These are phyloP conservation scores for Fistulinella cinereoalba DNA, from an alignment of 1,284 basidiomycete genomes.

Conservation along the genomic window DNA sequence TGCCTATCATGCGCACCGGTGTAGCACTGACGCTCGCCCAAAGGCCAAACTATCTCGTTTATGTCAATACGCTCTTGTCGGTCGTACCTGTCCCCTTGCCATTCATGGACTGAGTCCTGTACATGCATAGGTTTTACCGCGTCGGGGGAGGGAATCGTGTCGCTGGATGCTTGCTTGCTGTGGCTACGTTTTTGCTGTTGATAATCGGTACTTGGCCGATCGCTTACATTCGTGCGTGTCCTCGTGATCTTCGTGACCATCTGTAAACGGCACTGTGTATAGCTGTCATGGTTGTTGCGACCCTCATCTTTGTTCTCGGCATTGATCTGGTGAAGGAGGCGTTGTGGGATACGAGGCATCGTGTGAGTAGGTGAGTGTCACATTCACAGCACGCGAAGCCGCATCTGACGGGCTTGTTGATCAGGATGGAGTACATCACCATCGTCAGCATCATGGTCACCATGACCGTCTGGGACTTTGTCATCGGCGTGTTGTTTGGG, in stretches of 20 bases:
- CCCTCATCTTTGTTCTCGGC: conserved; percentile 93
- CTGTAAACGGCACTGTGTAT: conserved; percentile 38
- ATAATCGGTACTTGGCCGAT: conserved; percentile 84
- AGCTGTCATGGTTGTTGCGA: conserved; percentile 89
- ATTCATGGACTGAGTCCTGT: not conserved
- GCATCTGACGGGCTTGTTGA: no score
- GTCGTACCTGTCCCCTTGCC: conserved; percentile 23
- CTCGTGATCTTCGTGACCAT: not conserved
- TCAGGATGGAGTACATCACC: conserved; percentile 71
- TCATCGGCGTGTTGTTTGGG: conserved; percentile 90
- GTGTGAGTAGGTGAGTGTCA: conserved; percentile 71
- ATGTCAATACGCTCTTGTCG: conserved; percentile 88
- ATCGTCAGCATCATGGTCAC: conserved; percentile 81
- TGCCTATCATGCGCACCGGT: not conserved
- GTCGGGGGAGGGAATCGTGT: conserved; percentile 87
- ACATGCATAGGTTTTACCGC: conserved; percentile 73
- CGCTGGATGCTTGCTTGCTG: conserved; percentile 83
- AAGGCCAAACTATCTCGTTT: conserved; percentile 80
- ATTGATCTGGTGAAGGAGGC: conserved; percentile 95
- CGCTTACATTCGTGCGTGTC: conserved; percentile 81
- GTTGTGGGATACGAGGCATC: conserved; percentile 91
- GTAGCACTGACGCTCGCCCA: conserved; percentile 11
- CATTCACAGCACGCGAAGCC: not conserved
- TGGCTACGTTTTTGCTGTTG: conserved; percentile 72
- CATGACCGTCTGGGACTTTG: conserved; percentile 95